These are phyloP conservation scores for Lobulomyces angularis DNA, from an alignment of 192 early-diverging fungal species.

Conservation along the genomic window DNA sequence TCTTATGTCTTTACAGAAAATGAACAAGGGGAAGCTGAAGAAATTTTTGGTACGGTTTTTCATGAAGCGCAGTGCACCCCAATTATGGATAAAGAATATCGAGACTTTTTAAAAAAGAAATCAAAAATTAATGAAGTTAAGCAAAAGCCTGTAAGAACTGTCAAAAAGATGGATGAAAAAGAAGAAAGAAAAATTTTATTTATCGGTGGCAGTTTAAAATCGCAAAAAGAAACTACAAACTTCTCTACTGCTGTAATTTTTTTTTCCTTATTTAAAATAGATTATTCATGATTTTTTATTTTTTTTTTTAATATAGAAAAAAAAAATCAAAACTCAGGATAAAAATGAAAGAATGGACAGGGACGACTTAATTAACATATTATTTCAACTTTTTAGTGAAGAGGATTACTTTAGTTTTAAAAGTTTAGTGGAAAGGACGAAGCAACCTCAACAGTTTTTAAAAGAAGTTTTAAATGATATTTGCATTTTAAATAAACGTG, in stretches of 20 bases:
- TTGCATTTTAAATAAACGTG: constrained; percentile 67
- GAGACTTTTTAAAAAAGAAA: constrained; percentile 4
- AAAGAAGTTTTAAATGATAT: constrained; percentile 76
- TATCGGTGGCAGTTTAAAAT: constrained; percentile 3
- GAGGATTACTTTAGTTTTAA: constrained; percentile 78
- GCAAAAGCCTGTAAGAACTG: constrained; percentile 5
- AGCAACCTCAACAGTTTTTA: constrained; percentile 71
- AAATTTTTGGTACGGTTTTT: constrained; percentile 19
- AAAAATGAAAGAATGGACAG: constrained; percentile 74
- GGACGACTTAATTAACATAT: constrained; percentile 67
- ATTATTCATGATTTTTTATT: neutral
- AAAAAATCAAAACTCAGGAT: constrained; percentile 41
- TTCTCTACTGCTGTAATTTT: neutral
- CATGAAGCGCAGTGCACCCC: constrained; percentile 29
- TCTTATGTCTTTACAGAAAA: constrained; percentile 69
- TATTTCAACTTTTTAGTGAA: constrained; percentile 70
- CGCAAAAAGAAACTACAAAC: constrained; percentile 3
- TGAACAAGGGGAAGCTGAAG: constrained; percentile 21
- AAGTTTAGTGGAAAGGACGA: constrained; percentile 63
- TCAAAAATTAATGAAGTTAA: constrained; percentile 2
- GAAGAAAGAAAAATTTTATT: constrained; percentile 7
- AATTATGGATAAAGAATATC: constrained; percentile 24
- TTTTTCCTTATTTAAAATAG: neutral
- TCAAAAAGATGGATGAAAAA: constrained; percentile 6
- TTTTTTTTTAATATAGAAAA: constrained; percentile 20